These are phyloP conservation scores for Nemania sp. DNA, from an alignment of 2,329 filamentous ascomycete species.

Conservation along the genomic window DNA sequence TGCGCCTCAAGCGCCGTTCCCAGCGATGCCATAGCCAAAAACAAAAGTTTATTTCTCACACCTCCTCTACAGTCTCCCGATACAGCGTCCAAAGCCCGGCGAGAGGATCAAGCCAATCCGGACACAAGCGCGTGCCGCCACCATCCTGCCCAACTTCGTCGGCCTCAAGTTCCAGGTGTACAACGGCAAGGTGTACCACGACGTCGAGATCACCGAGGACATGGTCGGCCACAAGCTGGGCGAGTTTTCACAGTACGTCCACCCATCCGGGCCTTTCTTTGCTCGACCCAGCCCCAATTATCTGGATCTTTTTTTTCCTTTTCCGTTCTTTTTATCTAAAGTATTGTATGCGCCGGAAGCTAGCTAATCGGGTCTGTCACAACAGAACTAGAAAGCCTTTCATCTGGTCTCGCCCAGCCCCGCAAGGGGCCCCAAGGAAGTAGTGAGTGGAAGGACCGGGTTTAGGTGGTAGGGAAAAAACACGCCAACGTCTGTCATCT, in stretches of 20 bases:
- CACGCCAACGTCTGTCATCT: no score
- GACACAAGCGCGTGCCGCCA: slow-evolving; percentile 85
- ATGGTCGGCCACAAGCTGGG: slow-evolving; percentile 97
- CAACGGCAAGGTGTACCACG: slow-evolving; percentile 85
- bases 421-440: no score
- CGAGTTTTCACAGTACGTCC: slow-evolving; percentile 82
- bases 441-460: no score
- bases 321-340: neutral
- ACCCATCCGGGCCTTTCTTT: neutral
- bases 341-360: no score
- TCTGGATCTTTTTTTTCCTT: neutral
- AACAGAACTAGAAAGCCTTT: slow-evolving; percentile 61
- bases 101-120: slow-evolving; percentile 72
- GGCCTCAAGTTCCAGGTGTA: slow-evolving; percentile 87
- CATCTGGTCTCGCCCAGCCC: slow-evolving; percentile 49
- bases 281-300: neutral
- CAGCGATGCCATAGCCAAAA: neutral
- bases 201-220: slow-evolving; percentile 84
- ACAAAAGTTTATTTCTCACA: neutral
- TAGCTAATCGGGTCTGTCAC: no score
- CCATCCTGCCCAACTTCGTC: slow-evolving; percentile 90
- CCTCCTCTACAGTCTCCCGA: slow-evolving; percentile 56
- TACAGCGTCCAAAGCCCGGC: slow-evolving; percentile 62
- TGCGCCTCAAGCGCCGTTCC: no score
- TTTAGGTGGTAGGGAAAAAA: no score